Evolutionary conservation across 2,329 filamentous ascomycete genomes (phyloP), one percentile per base, ranked within the genome.

Genomic region (Colletotrichum kahawae): DNA sequence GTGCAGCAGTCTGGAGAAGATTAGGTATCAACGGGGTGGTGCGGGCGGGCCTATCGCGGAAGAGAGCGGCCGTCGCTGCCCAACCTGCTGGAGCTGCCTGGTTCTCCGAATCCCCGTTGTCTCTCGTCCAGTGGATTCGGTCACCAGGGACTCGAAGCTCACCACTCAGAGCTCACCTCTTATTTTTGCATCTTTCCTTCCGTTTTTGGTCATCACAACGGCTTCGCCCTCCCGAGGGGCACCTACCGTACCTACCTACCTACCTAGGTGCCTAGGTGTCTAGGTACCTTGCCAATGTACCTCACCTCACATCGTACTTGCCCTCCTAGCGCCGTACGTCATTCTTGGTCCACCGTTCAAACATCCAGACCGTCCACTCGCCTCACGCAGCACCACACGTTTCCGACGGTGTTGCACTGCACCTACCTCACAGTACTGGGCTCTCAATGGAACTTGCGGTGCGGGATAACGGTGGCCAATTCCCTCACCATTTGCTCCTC

Each of bases 401-500:
- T 18, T 34, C 29, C 57, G 27, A 27, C 16, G 36, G 36, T 66
- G 27, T 43, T 66, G 38, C 62, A 48, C 62, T 65, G 36, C 62
- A 31, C 24, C 27, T 31, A 27, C n/a, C 34, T n/a, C 18, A 43
- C 62, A 65, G 27, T 31, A 27, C 38, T 43, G 38, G 38, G 38
- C 38, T 48, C 18, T 48, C 5, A 7, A 7, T 7, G 18, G 18
- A n/a, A n/a, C 38, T 48, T 7, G 38, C 59, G 24, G 27, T 34
- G 12, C 57, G 14, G 57, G 21, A 21, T 21, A 68, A 59, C 33
- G 34, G 33, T 24, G 27, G 12, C 85, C 87, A 3, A 87, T 91
- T 57, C 90, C 91, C 74, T 91, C 89, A 6, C 90, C 90, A 18
- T 91, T 90, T 1, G 91, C 90, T 4, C 87, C 91, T 59, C 90